Conservation (phyloP, 257 asterid species). For the Nicotiana obtusifolia region DNA sequence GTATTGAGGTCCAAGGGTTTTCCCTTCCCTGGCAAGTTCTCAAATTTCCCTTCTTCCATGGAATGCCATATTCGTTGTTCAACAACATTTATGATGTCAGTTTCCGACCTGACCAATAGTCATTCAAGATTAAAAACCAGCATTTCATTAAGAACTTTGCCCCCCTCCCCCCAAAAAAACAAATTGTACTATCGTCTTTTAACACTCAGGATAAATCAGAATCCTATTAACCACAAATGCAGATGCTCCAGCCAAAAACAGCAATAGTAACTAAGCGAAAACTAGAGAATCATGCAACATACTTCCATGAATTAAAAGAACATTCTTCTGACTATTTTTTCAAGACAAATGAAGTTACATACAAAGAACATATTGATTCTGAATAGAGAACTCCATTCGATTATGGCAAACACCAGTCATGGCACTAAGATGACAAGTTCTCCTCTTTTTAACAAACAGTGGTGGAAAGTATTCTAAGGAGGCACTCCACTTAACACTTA, state of each 20-base stretch:
- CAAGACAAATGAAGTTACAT: not conserved
- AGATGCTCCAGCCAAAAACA: not conserved
- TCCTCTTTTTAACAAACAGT: not conserved
- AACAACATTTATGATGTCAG: conserved; percentile 72
- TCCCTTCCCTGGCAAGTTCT: conserved; percentile 80
- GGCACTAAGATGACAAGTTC: not conserved
- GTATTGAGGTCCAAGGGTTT: conserved; percentile 70
- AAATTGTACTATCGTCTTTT: not conserved
- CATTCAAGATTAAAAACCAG: not conserved
- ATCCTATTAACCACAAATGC: not conserved
- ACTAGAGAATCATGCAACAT: not conserved
- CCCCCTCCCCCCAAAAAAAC: too few relatives aligned
- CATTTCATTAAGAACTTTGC: not conserved
- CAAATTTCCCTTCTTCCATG: conserved; percentile 93
- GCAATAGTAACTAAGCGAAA: not conserved
- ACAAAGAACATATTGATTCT: not conserved
- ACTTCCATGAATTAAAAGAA: not conserved
- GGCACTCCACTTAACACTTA: not conserved
- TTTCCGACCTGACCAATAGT: conserved; percentile 65
- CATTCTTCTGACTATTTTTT: not conserved
- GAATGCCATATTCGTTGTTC: conserved; percentile 85
- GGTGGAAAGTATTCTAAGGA: not conserved
- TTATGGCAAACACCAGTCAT: not conserved
- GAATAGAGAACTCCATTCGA: not conserved
- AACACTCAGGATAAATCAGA: not conserved